A percentile compares a stretch with the other conserved stretches of the same genome.
Evolutionary conservation across 345 rosid species (phyloP).

Genomic region (Moricandia moricandioides): DNA sequence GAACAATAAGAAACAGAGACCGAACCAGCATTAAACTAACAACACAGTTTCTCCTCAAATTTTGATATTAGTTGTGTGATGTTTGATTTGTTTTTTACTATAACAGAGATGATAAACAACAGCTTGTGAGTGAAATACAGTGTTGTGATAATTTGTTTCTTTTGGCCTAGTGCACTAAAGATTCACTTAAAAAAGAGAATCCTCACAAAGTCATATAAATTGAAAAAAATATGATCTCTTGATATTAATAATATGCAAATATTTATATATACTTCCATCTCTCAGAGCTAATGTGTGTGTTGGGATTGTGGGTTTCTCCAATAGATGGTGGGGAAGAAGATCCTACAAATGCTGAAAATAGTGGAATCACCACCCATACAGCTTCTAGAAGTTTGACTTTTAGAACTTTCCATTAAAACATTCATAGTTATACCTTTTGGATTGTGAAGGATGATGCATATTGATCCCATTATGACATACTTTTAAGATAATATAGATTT

Average conservation of each 20-base stretch:
- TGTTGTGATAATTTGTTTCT: slow-evolving; percentile 7
- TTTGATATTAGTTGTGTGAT: background rate
- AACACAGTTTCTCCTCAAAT: background rate
- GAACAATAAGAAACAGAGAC: slow-evolving; percentile 23
- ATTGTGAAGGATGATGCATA: background rate
- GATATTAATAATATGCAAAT: background rate
- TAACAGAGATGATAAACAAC: background rate
- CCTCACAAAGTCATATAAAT: slow-evolving; percentile 12
- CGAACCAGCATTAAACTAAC: background rate
- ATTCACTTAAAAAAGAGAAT: background rate
- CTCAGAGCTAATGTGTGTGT: background rate
- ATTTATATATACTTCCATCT: background rate
- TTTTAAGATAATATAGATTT: slow-evolving; percentile 27
- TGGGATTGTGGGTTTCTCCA: slow-evolving; percentile 31
- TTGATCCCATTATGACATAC: slow-evolving; percentile 31
- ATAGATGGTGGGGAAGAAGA: slow-evolving; percentile 33
- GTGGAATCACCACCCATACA: slow-evolving; percentile 44
- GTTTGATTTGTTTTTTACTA: background rate
- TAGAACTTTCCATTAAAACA: slow-evolving; percentile 38
- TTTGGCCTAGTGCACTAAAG: background rate
- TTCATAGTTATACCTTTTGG: too few species aligned
- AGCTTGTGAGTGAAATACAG: background rate
- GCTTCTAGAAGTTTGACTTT: slow-evolving; percentile 55
- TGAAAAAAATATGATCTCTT: background rate
- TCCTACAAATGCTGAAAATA: slow-evolving; percentile 28